Base-by-base conservation (phyloP, 768 basidiomycete genomes). In the Xerocomus spinulosus region DNA sequence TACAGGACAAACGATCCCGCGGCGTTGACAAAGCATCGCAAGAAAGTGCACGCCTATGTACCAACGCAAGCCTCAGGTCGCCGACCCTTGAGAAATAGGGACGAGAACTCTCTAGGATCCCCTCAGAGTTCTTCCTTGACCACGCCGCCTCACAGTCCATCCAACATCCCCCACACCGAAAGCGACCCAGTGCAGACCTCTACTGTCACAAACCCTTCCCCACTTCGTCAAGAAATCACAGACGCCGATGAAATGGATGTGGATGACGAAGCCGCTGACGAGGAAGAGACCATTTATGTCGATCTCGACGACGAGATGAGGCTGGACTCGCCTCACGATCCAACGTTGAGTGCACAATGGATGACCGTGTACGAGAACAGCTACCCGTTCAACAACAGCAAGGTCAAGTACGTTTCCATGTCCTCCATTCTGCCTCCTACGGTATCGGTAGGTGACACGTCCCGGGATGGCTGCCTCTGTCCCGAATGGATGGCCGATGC, bases 1-100 rank as follows among this genome's bases (percentile, higher is more conserved):
- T 68, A 53, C 41, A 50, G 34, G 28, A 67, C 66, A 2, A 17
- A 48, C 5, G 61, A 66, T 34, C 61, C 66, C 10, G 61, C 63
- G 0, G 49, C 59, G 29, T 35, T 68, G 7, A 49, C 63, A 5
- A 63, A 46, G 37, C 61, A 68, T 41, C 53, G 66, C 7, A 56
- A 59, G 36, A 44, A 37, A 13, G 17, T 18, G 15, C 66, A 68
- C 17, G 57, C 48, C 1, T 51, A 66, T 33, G 17, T 54, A 14
- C 59, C 66, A 9, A 43, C 40, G 1, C 35, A 33, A 5, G 39
- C 34, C 35, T 57, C 0, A 14, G 1, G 17, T 9, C 33, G 38
- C 26, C 18, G 36, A 2, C 15, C 28, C 12, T 29, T 17, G 6
- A 42, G 28, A 18, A 33, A 12, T 5, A 39, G n/a, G 25, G 47